Conservation (phyloP, 495 filamentous ascomycete species). For the Aspergillus ellipticus region DNA sequence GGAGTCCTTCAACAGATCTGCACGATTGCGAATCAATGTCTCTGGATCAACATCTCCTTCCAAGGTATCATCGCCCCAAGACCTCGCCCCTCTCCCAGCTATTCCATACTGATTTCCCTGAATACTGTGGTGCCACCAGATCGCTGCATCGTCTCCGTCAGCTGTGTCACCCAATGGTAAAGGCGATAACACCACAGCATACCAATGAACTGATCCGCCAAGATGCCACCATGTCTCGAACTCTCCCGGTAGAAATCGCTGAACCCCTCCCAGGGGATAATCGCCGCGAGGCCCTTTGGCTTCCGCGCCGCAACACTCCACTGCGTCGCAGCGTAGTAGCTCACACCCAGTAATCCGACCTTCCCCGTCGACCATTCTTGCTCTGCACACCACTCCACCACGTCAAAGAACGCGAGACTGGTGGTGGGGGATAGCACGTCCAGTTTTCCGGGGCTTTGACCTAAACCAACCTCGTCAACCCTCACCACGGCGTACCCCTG, state of each 20-base stretch:
- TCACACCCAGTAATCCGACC: constrained; percentile 54
- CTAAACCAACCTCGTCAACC: constrained; percentile 48
- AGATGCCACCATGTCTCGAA: constrained; percentile 57
- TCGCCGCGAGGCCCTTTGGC: constrained; percentile 48
- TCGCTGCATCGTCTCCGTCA: too few species aligned
- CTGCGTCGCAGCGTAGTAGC: constrained; percentile 55
- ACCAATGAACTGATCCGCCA: constrained; percentile 54
- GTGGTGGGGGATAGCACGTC: constrained; percentile 46
- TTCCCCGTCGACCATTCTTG: constrained; percentile 54
- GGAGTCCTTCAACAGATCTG: constrained; percentile 54
- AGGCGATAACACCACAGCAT: too few species aligned
- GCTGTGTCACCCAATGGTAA: too few species aligned
- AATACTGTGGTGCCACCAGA: constrained; percentile 58
- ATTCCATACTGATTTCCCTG: constrained; percentile 53
- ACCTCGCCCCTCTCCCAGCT: constrained; percentile 6
- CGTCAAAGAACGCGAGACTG: constrained; percentile 47
- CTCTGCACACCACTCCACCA: constrained; percentile 50
- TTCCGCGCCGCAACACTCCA: constrained; percentile 55
- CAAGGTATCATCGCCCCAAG: constrained; percentile 45
- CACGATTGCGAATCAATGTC: constrained; percentile 41
- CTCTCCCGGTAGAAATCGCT: constrained; percentile 55
- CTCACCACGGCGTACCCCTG: constrained; percentile 51
- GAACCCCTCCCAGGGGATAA: constrained; percentile 60
- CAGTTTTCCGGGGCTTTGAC: constrained; percentile 48
- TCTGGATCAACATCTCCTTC: constrained; percentile 51